Conservation (phyloP, 2,329 filamentous ascomycete species). For the Aspergillus viridinutans region DNA sequence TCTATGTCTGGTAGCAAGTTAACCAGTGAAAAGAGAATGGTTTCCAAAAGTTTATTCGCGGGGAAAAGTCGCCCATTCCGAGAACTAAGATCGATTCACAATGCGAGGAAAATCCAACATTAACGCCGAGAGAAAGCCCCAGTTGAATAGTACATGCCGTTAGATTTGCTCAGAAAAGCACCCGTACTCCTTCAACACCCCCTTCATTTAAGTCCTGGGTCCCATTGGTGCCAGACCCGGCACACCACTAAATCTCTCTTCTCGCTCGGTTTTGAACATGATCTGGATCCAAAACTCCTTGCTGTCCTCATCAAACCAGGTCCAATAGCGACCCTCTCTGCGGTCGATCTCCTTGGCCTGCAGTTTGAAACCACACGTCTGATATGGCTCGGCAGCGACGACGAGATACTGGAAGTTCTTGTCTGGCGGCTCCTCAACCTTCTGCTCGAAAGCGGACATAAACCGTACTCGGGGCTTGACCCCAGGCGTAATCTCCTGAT, state of each 20-base stretch:
- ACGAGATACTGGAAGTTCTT: slow-evolving; percentile 92
- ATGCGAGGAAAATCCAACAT: slow-evolving; percentile 9
- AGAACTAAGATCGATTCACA: not conserved
- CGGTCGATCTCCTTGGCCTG: slow-evolving; percentile 91
- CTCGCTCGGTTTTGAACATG: slow-evolving; percentile 96
- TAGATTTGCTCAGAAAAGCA: slow-evolving; percentile 1
- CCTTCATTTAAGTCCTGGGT: slow-evolving; percentile 24
- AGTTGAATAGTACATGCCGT: slow-evolving; percentile 4
- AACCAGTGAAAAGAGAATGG: not conserved
- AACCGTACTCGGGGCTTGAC: slow-evolving; percentile 82
- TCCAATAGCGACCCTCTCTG: slow-evolving; percentile 82
- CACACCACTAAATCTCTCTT: slow-evolving; percentile 75
- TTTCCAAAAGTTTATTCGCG: not conserved
- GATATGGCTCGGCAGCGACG: slow-evolving; percentile 94
- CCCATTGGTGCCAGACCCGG: slow-evolving; percentile 56
- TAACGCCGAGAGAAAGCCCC: slow-evolving; percentile 10
- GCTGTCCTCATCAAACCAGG: slow-evolving; percentile 89
- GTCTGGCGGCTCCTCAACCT: slow-evolving; percentile 84
- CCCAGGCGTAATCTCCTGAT: slow-evolving; percentile 78
- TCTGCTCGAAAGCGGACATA: slow-evolving; percentile 97
- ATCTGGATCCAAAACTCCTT: slow-evolving; percentile 98
- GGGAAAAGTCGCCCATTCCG: not conserved
- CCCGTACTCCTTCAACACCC: not conserved
- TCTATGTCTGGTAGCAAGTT: not conserved
- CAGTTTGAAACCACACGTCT: slow-evolving; percentile 95